Percentiles rank a stretch among this genome's conserved stretches.
These are phyloP conservation scores for Chlamydomonas schloesseri DNA, from an alignment of 139 green algal species.

Conservation along the genomic window DNA sequence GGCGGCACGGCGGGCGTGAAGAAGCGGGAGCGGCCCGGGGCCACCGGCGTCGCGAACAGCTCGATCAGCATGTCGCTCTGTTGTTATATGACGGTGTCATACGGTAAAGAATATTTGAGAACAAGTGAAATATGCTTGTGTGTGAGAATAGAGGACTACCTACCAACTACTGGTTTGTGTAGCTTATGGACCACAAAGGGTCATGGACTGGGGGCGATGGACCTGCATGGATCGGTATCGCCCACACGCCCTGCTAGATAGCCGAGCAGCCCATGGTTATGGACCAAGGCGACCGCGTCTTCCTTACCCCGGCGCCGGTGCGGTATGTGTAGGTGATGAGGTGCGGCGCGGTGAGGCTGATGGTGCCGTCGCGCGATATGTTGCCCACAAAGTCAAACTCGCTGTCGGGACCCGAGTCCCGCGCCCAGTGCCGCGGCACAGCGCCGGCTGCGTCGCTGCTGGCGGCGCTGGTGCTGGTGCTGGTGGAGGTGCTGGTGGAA, in stretches of 20 bases:
- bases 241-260: too few species aligned
- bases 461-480: neutral
- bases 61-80: slow-evolving; percentile 8
- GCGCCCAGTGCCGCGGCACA: neutral
- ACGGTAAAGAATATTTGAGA: too few species aligned
- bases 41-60: slow-evolving; percentile 1
- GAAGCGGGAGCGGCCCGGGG: slow-evolving; percentile 13
- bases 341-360: neutral
- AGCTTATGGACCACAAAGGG: too few species aligned
- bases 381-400: slow-evolving; percentile 18
- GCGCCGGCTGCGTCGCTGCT: neutral
- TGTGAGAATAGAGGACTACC: too few species aligned
- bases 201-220: too few species aligned
- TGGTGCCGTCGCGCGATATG: neutral
- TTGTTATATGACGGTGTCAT: too few species aligned
- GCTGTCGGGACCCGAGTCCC: neutral
- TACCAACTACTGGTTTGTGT: too few species aligned
- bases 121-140: too few species aligned
- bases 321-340: slow-evolving; percentile 22
- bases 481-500: neutral
- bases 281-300: too few species aligned
- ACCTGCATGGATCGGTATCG: too few species aligned
- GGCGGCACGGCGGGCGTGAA: neutral
- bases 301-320: neutral
- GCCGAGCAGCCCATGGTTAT: too few species aligned